Percentiles rank a stretch among this genome's conserved stretches.
Evolutionary conservation across 2,329 filamentous ascomycete species (phyloP).

Genomic region (Cladosporium sp.): DNA sequence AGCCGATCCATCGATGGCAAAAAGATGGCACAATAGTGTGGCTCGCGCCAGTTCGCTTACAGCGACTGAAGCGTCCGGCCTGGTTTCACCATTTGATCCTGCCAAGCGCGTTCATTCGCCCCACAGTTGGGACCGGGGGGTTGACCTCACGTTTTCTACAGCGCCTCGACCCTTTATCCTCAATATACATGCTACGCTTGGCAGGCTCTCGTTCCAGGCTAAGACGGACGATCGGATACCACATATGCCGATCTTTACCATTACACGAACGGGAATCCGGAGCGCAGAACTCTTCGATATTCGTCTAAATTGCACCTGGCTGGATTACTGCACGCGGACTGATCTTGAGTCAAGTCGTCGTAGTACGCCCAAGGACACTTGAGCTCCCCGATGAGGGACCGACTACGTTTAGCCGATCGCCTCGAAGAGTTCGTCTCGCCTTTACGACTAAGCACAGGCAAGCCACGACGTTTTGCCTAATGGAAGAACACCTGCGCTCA

Average conservation of each 20-base stretch:
- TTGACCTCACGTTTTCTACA: conserved; percentile 5
- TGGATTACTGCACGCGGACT: not conserved
- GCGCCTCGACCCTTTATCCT: not conserved
- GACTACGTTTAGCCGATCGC: too few species aligned
- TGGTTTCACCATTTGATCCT: not conserved
- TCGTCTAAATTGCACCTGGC: not conserved
- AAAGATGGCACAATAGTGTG: too few species aligned
- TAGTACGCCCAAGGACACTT: too few species aligned
- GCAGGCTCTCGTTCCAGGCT: not conserved
- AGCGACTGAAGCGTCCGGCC: not conserved
- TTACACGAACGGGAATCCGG: not conserved
- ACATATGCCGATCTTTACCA: conserved; percentile 4
- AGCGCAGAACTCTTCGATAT: not conserved
- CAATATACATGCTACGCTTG: conserved; percentile 11
- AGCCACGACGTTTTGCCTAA: too few species aligned
- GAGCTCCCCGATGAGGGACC: too few species aligned
- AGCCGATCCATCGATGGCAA: too few species aligned
- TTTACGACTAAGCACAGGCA: too few species aligned
- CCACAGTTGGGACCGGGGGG: not conserved
- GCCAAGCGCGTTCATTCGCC: not conserved
- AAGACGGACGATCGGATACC: not conserved
- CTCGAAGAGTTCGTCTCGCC: too few species aligned
- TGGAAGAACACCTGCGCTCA: too few species aligned
- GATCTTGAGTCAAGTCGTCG: too few species aligned
- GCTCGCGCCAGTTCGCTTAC: not conserved